Conservation (phyloP, 305 asterid genomes). For the Fraxinus dipetala region DNA sequence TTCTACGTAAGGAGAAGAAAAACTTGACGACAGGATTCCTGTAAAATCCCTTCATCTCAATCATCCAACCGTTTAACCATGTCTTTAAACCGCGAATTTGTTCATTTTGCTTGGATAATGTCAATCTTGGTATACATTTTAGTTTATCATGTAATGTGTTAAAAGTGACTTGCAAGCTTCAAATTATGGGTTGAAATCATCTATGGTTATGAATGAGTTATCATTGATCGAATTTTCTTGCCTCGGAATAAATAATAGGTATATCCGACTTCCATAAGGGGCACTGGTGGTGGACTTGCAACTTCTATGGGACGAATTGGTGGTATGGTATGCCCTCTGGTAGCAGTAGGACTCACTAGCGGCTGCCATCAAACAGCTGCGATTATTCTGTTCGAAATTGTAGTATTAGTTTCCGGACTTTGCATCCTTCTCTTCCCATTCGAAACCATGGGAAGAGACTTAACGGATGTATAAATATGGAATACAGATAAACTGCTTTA, state of each 20-base stretch:
- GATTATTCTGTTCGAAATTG: conserved; percentile 47
- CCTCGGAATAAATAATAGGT: conserved; percentile 38
- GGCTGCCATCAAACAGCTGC: conserved; percentile 67
- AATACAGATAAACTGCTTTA: not conserved
- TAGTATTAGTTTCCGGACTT: conserved; percentile 49
- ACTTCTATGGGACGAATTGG: conserved; percentile 65
- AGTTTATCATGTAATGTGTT: not conserved
- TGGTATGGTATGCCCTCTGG: conserved; percentile 86
- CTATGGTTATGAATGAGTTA: not conserved
- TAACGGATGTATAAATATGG: conserved; percentile 34
- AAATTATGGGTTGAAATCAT: not conserved
- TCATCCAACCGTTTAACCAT: not conserved
- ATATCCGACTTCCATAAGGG: conserved; percentile 71
- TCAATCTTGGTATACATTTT: not conserved
- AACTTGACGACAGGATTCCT: not conserved
- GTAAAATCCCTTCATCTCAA: not conserved
- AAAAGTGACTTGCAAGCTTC: not conserved
- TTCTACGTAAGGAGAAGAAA: not conserved
- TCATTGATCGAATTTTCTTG: not conserved
- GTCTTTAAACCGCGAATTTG: not conserved
- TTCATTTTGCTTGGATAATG: not conserved
- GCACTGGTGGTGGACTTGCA: conserved; percentile 66
- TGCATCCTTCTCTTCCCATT: conserved; percentile 55
- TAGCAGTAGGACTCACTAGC: conserved; percentile 66
- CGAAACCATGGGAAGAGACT: conserved; percentile 62